Evolutionary conservation across 2,329 filamentous ascomycete genomes (phyloP).

Genomic region (Diplodia intermedia): DNA sequence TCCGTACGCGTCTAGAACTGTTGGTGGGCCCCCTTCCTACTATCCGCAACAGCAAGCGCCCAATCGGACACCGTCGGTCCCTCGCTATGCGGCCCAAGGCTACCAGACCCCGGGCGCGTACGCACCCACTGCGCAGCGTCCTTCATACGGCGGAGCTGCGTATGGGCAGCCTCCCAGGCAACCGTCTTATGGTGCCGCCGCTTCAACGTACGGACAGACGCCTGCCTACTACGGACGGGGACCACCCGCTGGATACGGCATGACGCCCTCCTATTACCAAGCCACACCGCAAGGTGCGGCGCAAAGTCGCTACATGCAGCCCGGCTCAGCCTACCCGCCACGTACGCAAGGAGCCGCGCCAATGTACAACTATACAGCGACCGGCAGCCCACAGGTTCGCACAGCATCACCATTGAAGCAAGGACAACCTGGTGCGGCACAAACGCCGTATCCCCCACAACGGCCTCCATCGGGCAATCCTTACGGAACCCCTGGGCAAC

Average conservation of each 20-base stretch:
- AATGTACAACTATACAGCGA: conserved; percentile 41
- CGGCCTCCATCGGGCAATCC: conserved; percentile 39
- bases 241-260: conserved; percentile 42
- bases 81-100: conserved; percentile 44
- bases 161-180: conserved; percentile 38
- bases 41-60: conserved; percentile 47
- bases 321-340: conserved; percentile 45
- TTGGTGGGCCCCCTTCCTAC: conserved; percentile 41
- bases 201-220: conserved; percentile 25
- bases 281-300: conserved; percentile 44
- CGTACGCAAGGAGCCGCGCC: conserved; percentile 45
- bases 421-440: conserved; percentile 38
- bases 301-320: conserved; percentile 44
- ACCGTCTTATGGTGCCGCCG: conserved; percentile 30
- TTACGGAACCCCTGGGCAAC: conserved; percentile 28
- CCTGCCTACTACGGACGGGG: conserved; percentile 42
- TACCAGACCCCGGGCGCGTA: conserved; percentile 44
- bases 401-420: conserved; percentile 48
- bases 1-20: conserved; percentile 39
- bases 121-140: conserved; percentile 34
- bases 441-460: conserved; percentile 37
- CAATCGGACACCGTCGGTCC: conserved; percentile 47
- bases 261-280: conserved; percentile 44
- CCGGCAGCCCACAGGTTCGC: conserved; percentile 42
- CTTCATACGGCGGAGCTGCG: conserved; percentile 39